These are phyloP conservation scores for Neopestalotiopsis sp. DNA, from an alignment of 2,329 filamentous ascomycete genomes.

Conservation along the genomic window DNA sequence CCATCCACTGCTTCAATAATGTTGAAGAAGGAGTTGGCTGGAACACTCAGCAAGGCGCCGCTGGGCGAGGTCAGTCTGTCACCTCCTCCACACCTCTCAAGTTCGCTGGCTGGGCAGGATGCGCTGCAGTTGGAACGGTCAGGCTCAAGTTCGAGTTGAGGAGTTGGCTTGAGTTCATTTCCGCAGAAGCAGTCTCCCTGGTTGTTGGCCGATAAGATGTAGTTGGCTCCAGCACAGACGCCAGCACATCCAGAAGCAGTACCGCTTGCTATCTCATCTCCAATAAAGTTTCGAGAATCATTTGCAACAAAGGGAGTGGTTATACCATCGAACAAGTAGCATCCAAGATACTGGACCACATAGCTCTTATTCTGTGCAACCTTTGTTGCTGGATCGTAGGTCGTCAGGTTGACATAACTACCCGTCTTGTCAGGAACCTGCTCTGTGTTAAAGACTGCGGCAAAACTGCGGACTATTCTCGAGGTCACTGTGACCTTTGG, in stretches of 20 bases:
- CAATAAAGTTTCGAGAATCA: slow-evolving; percentile 12
- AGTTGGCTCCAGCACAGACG: slow-evolving; percentile 18
- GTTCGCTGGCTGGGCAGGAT: not conserved
- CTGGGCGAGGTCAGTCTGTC: not conserved
- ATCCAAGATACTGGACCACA: slow-evolving; percentile 22
- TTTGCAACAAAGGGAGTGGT: slow-evolving; percentile 14
- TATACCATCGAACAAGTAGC: slow-evolving; percentile 15
- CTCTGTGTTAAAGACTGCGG: slow-evolving; percentile 13
- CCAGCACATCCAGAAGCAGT: slow-evolving; percentile 21
- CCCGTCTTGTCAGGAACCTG: slow-evolving; percentile 8
- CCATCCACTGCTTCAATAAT: slow-evolving; percentile 19
- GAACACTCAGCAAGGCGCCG: not conserved
- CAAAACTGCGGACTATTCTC: slow-evolving; percentile 7
- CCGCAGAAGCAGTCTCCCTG: slow-evolving; percentile 23
- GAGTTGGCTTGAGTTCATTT: not conserved
- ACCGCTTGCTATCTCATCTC: not conserved
- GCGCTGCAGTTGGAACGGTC: not conserved
- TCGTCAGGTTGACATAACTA: slow-evolving; percentile 7
- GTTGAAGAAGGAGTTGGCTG: slow-evolving; percentile 17
- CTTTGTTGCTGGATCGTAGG: slow-evolving; percentile 8
- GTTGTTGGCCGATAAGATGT: slow-evolving; percentile 21
- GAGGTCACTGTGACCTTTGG: slow-evolving; percentile 19
- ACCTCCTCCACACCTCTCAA: slow-evolving; percentile 14
- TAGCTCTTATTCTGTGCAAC: not conserved
- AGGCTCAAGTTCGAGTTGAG: not conserved